Evolutionary conservation across 73 alveolate species (phyloP), one percentile per base, ranked within the genome.

Genomic region (Paramecium caudatum): DNA sequence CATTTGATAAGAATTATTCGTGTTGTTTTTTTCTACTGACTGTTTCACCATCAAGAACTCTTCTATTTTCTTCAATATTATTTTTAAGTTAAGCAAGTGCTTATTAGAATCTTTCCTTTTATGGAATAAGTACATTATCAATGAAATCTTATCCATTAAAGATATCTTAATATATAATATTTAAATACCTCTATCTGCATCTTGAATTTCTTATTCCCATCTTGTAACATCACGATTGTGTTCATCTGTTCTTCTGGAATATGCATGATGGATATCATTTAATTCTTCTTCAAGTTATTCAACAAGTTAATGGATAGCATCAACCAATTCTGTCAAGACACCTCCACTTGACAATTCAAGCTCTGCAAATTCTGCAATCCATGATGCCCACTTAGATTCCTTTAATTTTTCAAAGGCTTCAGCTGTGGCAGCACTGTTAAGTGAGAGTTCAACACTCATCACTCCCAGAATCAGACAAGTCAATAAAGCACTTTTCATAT

Each of bases 351-450:
- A 74, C 10, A 74, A 21, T 8, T 37, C 45, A 19, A 74, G 45
- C 43, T 74, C 88, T 6, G 88, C 88, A 43, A 41, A 74, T 17
- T 74, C 88, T 8, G 43, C 88, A 13, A 74, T 74, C 17, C 36
- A 74, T 74, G 88, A 37, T 36, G 88, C 88, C 88, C 88, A 74
- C 19, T 43, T 13, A 37, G 88, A 41, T 37, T 74, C 88, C 47
- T 74, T 74, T 27, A 74, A 19, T 43, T 74, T 21, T 15, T 30
- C 62, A 43, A 74, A 68, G n/a, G 47, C 68, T 74, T 39, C 16
- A 10, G 43, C 21, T 74, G 39, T 27, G 13, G 43, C 88, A 74
- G 32, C 88, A 37, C 32, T 45, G 30, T 16, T 41, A 1, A 55
- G 25, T 4, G 62, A 41, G 2, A 74, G 36, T 16, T 74, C 88